These are phyloP conservation scores for Mycena olivaceomarginata DNA, from an alignment of 768 basidiomycete genomes.

Conservation along the genomic window DNA sequence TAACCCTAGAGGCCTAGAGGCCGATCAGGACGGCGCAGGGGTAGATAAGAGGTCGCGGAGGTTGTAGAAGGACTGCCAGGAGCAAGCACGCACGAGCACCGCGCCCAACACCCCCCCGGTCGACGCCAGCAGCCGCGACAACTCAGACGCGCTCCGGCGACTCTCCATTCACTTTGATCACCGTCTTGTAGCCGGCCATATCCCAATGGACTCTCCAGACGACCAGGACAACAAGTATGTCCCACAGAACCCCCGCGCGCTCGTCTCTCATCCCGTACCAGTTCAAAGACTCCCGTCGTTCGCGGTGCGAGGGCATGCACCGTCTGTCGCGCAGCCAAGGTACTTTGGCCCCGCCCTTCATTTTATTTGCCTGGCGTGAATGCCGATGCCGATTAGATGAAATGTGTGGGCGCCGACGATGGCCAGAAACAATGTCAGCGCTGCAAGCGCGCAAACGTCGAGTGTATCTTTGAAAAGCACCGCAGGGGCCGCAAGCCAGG, in stretches of 20 bases:
- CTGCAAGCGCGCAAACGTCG: slow-evolving; percentile 86
- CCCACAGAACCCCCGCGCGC: slow-evolving; percentile 13
- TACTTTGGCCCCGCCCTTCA: slow-evolving; percentile 50
- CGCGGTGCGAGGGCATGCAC: slow-evolving; percentile 84
- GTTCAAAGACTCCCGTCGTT: slow-evolving; percentile 68
- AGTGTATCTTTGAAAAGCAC: slow-evolving; percentile 94
- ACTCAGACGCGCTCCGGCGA: slow-evolving; percentile 33
- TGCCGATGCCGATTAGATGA: slow-evolving; percentile 76
- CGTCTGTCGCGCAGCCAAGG: slow-evolving; percentile 91
- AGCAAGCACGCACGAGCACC: neutral
- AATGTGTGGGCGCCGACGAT: slow-evolving; percentile 93
- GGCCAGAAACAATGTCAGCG: slow-evolving; percentile 89
- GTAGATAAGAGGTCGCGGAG: slow-evolving; percentile 26
- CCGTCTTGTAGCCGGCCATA: slow-evolving; percentile 38
- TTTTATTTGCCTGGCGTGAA: slow-evolving; percentile 40
- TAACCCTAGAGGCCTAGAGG: neutral
- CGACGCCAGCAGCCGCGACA: neutral
- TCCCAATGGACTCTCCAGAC: slow-evolving; percentile 35
- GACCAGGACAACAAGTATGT: slow-evolving; percentile 38
- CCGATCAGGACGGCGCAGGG: slow-evolving; percentile 29
- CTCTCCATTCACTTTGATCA: slow-evolving; percentile 36
- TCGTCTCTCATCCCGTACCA: slow-evolving; percentile 39
- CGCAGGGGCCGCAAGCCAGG: slow-evolving; percentile 92
- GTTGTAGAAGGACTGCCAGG: neutral
- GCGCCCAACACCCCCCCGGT: neutral